Percentiles rank a stretch among this genome's conserved stretches.
These are phyloP conservation scores for Mucor saturninus DNA, from an alignment of 371 early-diverging fungal species.

Conservation along the genomic window DNA sequence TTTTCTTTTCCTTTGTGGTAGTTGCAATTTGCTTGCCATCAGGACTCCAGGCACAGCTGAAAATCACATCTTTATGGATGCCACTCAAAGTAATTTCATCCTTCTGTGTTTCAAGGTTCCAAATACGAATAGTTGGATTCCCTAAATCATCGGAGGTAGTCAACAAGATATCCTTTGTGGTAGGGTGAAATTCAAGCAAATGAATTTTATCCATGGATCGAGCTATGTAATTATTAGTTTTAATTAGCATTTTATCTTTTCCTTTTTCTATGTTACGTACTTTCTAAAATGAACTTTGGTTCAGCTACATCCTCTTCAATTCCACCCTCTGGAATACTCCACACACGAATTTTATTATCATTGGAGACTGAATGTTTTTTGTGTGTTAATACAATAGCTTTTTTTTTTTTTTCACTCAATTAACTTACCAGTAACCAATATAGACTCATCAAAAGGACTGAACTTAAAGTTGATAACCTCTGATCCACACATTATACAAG, in stretches of 20 bases:
- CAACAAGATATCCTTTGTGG: constrained; percentile 58
- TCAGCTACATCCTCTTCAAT: constrained; percentile 45
- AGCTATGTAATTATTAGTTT: constrained; percentile 15
- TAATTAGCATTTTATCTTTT: too few species aligned
- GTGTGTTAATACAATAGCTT: background rate
- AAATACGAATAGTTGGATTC: constrained; percentile 55
- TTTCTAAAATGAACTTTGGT: constrained; percentile 26
- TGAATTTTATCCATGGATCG: constrained; percentile 63
- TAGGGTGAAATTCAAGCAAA: constrained; percentile 69
- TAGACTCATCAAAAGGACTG: constrained; percentile 70
- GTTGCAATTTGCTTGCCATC: constrained; percentile 71
- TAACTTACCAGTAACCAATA: constrained; percentile 57
- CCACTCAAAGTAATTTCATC: constrained; percentile 35
- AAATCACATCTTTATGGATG: constrained; percentile 48
- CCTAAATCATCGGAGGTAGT: constrained; percentile 60
- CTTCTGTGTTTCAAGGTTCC: constrained; percentile 51
- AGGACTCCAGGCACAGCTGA: constrained; percentile 66
- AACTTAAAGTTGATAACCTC: constrained; percentile 66
- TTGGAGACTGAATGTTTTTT: constrained; percentile 47
- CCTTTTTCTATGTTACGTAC: constrained; percentile 19
- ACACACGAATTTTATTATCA: constrained; percentile 76
- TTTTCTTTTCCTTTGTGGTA: constrained; percentile 65
- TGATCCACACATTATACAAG: constrained; percentile 62
- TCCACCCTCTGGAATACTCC: constrained; percentile 71
- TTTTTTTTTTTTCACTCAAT: background rate